phyloP scores from a whole-genome alignment of 2,329 filamentous ascomycete genomes.

The Pseudogymnoascus sp. region DNA sequence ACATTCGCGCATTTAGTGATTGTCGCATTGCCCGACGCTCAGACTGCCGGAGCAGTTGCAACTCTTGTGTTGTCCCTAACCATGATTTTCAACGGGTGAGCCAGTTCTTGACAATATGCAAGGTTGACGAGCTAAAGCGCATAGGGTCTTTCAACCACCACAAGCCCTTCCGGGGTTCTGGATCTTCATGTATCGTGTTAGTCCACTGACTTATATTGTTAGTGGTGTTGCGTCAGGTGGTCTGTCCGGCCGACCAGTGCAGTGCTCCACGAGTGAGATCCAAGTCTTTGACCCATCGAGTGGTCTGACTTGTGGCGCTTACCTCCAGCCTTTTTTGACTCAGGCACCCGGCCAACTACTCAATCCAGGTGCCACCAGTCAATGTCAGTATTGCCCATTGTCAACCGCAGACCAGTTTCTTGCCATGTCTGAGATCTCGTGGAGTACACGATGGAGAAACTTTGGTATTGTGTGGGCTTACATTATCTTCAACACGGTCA shows the following conservation, averaged over 20 bases:
- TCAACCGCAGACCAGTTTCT: conserved; percentile 57
- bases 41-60: conserved; percentile 67
- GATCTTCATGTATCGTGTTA: conserved; percentile 76
- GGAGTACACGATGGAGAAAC: conserved; percentile 58
- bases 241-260: conserved; percentile 50
- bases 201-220: conserved; percentile 73
- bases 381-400: conserved; percentile 64
- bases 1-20: conserved; percentile 75
- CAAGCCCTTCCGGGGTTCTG: conserved; percentile 61
- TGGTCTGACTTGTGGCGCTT: conserved; percentile 56
- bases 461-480: conserved; percentile 51
- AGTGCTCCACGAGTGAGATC: conserved; percentile 44
- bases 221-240: conserved; percentile 62
- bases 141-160: conserved; percentile 9
- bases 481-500: conserved; percentile 47
- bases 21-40: conserved; percentile 64
- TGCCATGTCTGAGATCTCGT: conserved; percentile 41
- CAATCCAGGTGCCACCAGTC: conserved; percentile 48
- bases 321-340: conserved; percentile 52
- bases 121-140: too few species aligned
- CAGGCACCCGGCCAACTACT: conserved; percentile 52
- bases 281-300: conserved; percentile 59
- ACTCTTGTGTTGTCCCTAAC: conserved; percentile 66
- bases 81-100: conserved; percentile 59
- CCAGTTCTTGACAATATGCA: background rate